Evolutionary conservation across 2,329 filamentous ascomycete genomes (phyloP).

Genomic region (Sphaerulina populicola): DNA sequence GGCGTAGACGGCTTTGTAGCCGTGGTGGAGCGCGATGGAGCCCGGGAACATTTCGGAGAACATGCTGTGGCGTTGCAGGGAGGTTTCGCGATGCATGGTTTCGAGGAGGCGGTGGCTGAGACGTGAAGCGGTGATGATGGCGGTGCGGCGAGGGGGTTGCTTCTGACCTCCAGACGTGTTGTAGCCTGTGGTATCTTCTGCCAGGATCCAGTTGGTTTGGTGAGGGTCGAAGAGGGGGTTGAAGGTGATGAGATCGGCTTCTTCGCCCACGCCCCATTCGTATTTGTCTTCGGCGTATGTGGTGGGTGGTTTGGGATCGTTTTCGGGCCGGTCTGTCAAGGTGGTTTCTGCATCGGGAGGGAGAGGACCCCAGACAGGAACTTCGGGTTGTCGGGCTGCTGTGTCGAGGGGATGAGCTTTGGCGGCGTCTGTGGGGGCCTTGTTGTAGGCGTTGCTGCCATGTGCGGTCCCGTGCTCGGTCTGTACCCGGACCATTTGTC

Average conservation of each 20-base stretch:
- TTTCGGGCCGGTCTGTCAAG: conserved; percentile 44
- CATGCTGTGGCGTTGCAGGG: conserved; percentile 60
- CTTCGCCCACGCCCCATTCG: conserved; percentile 60
- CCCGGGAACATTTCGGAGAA: conserved; percentile 75
- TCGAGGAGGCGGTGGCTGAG: conserved; percentile 57
- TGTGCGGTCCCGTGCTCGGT: conserved; percentile 46
- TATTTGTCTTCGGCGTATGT: conserved; percentile 50
- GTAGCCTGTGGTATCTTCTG: conserved; percentile 63
- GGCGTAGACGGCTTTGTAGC: conserved; percentile 65
- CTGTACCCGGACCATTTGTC: conserved; percentile 54
- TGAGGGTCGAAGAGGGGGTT: conserved; percentile 68
- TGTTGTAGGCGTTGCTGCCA: conserved; percentile 39
- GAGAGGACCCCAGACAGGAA: conserved; percentile 44
- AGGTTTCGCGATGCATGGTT: conserved; percentile 68
- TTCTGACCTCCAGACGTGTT: conserved; percentile 37
- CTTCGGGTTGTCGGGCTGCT: conserved; percentile 36
- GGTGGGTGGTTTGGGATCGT: conserved; percentile 47
- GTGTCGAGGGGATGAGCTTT: conserved; percentile 38
- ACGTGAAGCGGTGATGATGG: conserved; percentile 64
- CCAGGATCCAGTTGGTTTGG: conserved; percentile 64
- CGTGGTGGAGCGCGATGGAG: conserved; percentile 62
- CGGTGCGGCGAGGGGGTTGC: conserved; percentile 58
- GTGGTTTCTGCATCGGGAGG: conserved; percentile 37
- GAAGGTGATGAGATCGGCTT: conserved; percentile 67
- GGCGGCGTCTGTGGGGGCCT: conserved; percentile 27